Evolutionary conservation across 139 green algal species (phyloP).

Genomic region (Mesostigma viride): DNA sequence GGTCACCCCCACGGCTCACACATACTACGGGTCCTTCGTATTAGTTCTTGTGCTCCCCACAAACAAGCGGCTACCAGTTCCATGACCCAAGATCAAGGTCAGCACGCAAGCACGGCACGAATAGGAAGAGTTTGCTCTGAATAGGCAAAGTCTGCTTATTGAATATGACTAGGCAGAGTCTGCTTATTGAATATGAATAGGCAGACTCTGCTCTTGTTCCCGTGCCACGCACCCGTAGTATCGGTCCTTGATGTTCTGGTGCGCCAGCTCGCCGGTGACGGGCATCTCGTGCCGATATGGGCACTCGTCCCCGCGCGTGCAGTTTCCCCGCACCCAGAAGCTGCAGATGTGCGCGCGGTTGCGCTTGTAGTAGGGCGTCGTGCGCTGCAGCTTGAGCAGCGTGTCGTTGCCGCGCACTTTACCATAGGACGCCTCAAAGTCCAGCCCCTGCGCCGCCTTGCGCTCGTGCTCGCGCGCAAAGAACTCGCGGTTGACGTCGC

Average conservation of each 20-base stretch:
- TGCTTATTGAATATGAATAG: no score
- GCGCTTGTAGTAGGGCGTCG: constrained; percentile 90
- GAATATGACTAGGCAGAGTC: no score
- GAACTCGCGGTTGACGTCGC: constrained; percentile 79
- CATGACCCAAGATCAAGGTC: no score
- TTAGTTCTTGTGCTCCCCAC: no score
- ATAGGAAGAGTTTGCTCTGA: no score
- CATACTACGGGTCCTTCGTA: no score
- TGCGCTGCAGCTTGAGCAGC: constrained; percentile 70
- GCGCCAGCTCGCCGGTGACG: constrained; percentile 45
- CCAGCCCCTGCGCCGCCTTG: constrained; percentile 15
- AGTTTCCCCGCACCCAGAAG: constrained; percentile 85
- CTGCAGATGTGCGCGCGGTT: constrained; percentile 87
- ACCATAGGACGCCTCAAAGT: constrained; percentile 30
- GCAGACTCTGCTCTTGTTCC: no score
- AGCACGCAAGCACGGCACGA: no score
- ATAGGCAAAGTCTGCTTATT: no score
- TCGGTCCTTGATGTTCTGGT: constrained; percentile 93
- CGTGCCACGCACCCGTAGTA: constrained; percentile 81
- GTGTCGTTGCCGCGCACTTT: constrained; percentile 48
- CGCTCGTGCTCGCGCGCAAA: constrained; percentile 29
- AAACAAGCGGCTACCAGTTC: no score
- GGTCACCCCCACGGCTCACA: no score
- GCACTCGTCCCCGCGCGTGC: constrained; percentile 88
- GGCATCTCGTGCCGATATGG: constrained; percentile 53